Base-by-base conservation (phyloP, 306 rosid species). In the Quillaja saponaria region DNA sequence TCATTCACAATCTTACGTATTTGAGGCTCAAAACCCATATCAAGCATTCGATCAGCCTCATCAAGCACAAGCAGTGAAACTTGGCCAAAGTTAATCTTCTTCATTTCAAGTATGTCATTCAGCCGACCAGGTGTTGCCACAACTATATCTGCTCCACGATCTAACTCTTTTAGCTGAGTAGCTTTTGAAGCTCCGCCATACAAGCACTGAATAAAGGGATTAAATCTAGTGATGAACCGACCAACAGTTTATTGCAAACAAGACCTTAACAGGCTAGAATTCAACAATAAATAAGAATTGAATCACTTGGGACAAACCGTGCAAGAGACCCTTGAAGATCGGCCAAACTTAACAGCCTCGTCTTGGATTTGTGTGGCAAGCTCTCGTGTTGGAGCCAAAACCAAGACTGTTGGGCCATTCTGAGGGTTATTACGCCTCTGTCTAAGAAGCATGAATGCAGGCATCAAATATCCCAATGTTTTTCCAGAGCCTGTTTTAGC, bases 1-100 rank as follows among this genome's bases (percentile, higher is more conserved):
- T 94, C 95, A 72, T 94, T 87, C 82, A 94, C 95, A 45, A 94
- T 87, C 82, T 88, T 94, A 34, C 97, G 94, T 39, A 94, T 94
- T 76, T 94, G 99, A 79, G 99, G 99, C 74, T 94, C 99, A 78
- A 94, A 94, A 25, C 99, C 99, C 99, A 92, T 92, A 77, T 92
- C 99, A 78, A 92, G 96, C 99, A 92, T 92, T 51, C 99, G 87
- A 65, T 92, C 99, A 51, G 99, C 99, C 82, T 92, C 99, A 82
- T 92, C 99, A 67, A 92, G 99, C 80, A 92, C 94, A 65, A 94
- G 96, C 42, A 94, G 90, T 13, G 99, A 94, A 65, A 94, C 84
- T 81, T 94, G 99, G 73, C 85, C 65, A 51, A 94, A 87, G 71
- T 87, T 71, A 52, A 94, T 85, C 79, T 81, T 87, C 71, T 86